These are phyloP conservation scores for Glutinoglossum americanum DNA, from an alignment of 495 filamentous ascomycete species.

Conservation along the genomic window DNA sequence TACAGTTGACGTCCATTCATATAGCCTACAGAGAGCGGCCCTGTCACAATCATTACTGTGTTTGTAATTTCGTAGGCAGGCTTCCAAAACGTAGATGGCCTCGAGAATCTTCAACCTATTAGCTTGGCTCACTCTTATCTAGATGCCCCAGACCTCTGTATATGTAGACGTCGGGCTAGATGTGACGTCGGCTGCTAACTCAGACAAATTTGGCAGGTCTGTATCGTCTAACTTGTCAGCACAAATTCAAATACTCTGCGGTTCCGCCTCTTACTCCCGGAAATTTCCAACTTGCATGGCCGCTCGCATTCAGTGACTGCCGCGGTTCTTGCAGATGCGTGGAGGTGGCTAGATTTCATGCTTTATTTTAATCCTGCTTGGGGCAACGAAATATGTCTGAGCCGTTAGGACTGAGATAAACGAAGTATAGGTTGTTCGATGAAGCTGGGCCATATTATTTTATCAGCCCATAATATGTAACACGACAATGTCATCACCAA, in stretches of 20 bases:
- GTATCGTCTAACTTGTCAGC: background rate
- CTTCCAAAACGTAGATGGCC: background rate
- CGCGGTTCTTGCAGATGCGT: background rate
- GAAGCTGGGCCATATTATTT: background rate
- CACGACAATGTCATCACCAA: no score
- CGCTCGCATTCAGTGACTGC: background rate
- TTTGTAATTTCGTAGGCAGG: background rate
- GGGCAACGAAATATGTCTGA: background rate
- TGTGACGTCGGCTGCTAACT: background rate
- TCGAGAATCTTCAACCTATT: background rate
- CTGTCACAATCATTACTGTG: constrained; percentile 10
- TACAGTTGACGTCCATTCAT: constrained; percentile 17
- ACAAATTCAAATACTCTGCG: background rate
- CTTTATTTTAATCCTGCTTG: background rate
- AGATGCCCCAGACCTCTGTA: background rate
- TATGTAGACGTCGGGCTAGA: background rate
- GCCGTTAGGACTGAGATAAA: background rate
- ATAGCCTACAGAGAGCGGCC: constrained; percentile 14
- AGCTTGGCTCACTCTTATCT: background rate
- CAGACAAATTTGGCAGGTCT: background rate
- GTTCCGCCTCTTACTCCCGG: background rate
- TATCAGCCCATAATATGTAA: no score
- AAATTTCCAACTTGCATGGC: background rate
- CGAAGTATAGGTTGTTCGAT: background rate
- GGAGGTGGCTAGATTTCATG: background rate